These are phyloP conservation scores for Kuraishia molischiana DNA, from an alignment of 805 yeast genomes.

Conservation along the genomic window DNA sequence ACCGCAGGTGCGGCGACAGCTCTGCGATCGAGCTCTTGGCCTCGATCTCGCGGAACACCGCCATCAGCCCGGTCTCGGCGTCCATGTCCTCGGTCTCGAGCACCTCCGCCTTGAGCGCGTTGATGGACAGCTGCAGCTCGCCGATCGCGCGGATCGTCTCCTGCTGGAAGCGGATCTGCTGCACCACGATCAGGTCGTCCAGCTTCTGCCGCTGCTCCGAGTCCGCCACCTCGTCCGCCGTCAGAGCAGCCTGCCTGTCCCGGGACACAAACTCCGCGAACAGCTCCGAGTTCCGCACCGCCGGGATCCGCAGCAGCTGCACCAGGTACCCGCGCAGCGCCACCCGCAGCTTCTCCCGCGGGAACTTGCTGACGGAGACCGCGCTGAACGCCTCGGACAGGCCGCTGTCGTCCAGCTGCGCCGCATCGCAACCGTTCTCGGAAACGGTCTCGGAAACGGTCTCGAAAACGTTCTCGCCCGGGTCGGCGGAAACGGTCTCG, in stretches of 20 bases:
- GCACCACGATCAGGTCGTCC: constrained; percentile 46
- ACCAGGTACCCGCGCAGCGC: constrained; percentile 68
- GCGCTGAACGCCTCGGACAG: background rate
- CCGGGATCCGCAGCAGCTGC: constrained; percentile 40
- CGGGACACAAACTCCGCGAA: constrained; percentile 44
- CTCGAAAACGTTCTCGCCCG: background rate
- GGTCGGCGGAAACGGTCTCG: constrained; percentile 1
- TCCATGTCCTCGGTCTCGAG: constrained; percentile 4
- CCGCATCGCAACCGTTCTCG: background rate
- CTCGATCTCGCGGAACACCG: constrained; percentile 60
- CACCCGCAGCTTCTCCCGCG: constrained; percentile 69
- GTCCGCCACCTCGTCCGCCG: constrained; percentile 41
- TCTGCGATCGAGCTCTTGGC: constrained; percentile 38
- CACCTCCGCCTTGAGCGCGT: constrained; percentile 22
- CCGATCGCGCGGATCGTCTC: constrained; percentile 27
- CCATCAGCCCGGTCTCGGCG: constrained; percentile 43
- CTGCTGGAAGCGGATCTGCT: constrained; percentile 65
- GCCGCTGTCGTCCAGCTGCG: background rate
- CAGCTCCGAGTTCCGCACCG: constrained; percentile 40
- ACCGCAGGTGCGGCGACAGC: constrained; percentile 55
- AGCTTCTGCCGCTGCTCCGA: constrained; percentile 44
- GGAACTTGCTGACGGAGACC: constrained; percentile 21
- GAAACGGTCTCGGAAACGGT: background rate
- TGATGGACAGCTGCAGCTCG: constrained; percentile 27
- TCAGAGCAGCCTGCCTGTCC: constrained; percentile 25